Base-by-base conservation (phyloP, 2,329 filamentous ascomycete species). In the Helotiales sp. region DNA sequence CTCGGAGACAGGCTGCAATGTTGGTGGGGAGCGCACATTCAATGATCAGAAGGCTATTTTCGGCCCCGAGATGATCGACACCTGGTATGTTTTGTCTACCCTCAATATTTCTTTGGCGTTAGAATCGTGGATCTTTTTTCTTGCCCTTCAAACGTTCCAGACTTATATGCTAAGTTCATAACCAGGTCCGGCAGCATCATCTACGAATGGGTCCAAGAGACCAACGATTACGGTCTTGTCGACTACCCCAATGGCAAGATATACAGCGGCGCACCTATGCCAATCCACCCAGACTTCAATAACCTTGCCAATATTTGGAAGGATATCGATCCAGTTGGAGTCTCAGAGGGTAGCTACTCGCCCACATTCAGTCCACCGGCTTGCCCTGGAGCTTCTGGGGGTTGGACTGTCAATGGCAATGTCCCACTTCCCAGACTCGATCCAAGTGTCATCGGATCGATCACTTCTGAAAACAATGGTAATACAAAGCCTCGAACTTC, bases 131-230 rank as follows among this genome's bases (percentile, higher is more conserved):
- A 4, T 43, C 3, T 43, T 20, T 3, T 43, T 43, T 20, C 40
- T 20, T 20, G 40, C 17, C 1, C 10, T 17, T n/a, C 2, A 6
- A 20, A 4, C 17, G 17, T 45, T 45, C 17, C 2, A 15, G 40
- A 20, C 6, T 7, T 11, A 45, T 10, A 20, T 20, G 17, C 40
- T 45, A 20, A 45, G 6, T 3, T 20, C 2, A 10, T 45, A n/a
- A 40, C 13, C 17, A 45, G 40, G 40, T 93, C 91, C 59, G 93
- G 93, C 61, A 85, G 91, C 63, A 93, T 97, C 70, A 84, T 96
- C 71, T 96, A 97, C 80, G 93, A 97, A 77, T 97, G 93, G 93
- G 92, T 96, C 69, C 81, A 95, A 77, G 93, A 96, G 78, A 82
- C 85, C 58, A 96, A 97, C 79, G 80, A 92, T 74, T 97, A 96